phyloP scores from a whole-genome alignment of 495 filamentous ascomycete species.

The Penicillium samsonianum region DNA sequence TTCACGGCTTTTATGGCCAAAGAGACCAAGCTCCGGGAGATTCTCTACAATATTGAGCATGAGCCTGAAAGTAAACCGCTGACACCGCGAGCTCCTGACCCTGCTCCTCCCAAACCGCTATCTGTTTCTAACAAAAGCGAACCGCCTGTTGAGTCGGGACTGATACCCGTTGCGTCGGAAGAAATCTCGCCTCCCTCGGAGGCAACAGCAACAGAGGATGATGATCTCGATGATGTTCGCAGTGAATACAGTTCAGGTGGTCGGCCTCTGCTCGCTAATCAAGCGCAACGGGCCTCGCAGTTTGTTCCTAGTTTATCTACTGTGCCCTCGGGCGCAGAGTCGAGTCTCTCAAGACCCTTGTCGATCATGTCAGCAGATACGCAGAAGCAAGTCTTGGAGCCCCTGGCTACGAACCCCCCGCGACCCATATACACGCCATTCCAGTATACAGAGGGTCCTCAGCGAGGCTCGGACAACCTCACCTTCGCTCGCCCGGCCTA shows the following conservation, averaged over 20 bases:
- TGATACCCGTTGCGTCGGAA: slow-evolving; percentile 40
- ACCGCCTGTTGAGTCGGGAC: slow-evolving; percentile 34
- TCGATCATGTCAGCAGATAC: slow-evolving; percentile 28
- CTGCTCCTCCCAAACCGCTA: slow-evolving; percentile 12
- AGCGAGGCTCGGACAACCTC: slow-evolving; percentile 47
- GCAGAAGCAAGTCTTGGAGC: slow-evolving; percentile 29
- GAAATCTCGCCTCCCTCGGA: slow-evolving; percentile 12
- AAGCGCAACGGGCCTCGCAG: slow-evolving; percentile 16
- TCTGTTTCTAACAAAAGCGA: slow-evolving; percentile 17
- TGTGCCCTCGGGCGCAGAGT: slow-evolving; percentile 11
- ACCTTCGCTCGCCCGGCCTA: slow-evolving; percentile 44
- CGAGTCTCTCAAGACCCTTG: slow-evolving; percentile 20
- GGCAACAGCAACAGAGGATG: slow-evolving; percentile 23
- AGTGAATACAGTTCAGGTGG: slow-evolving; percentile 52
- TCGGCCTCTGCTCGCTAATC: slow-evolving; percentile 41
- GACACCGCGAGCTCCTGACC: slow-evolving; percentile 14
- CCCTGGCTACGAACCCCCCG: slow-evolving; percentile 42
- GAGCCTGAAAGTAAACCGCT: slow-evolving; percentile 21
- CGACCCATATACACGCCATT: slow-evolving; percentile 51
- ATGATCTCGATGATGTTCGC: slow-evolving; percentile 23
- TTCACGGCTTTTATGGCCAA: slow-evolving; percentile 54
- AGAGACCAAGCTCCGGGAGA: slow-evolving; percentile 53
- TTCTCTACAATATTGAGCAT: slow-evolving; percentile 53
- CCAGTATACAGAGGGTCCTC: slow-evolving; percentile 49
- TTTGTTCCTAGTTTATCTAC: slow-evolving; percentile 20